Evolutionary conservation across 305 asterid genomes (phyloP).

Genomic region (Striga hermonthica): DNA sequence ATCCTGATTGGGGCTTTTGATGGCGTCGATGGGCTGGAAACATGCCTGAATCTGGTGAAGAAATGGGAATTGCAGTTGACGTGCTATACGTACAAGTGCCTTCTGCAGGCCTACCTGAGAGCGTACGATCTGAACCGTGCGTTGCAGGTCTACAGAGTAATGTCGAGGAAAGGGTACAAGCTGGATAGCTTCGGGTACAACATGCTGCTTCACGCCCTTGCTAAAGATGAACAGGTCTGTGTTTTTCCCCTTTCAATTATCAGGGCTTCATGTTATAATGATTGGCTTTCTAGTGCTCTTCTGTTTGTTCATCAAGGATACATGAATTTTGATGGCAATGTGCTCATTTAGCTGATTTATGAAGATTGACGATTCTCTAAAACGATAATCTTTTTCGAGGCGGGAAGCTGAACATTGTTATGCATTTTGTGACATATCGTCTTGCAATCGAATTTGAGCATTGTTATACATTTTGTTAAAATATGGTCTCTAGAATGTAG

Average conservation of each 20-base stretch:
- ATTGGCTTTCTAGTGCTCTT: neutral
- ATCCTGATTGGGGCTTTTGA: slow-evolving; percentile 61
- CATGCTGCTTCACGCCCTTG: slow-evolving; percentile 83
- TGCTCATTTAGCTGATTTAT: neutral
- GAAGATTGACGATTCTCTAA: neutral
- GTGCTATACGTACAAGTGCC: slow-evolving; percentile 76
- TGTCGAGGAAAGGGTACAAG: slow-evolving; percentile 58
- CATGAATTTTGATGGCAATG: neutral
- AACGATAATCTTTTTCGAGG: neutral
- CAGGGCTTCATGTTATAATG: slow-evolving; percentile 4
- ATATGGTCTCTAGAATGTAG: slow-evolving; percentile 8
- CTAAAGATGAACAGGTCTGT: slow-evolving; percentile 67
- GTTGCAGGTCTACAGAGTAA: slow-evolving; percentile 45
- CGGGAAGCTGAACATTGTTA: neutral
- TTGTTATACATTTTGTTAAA: too few species aligned
- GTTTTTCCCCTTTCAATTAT: slow-evolving; percentile 2
- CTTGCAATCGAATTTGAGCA: too few species aligned
- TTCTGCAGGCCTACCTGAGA: slow-evolving; percentile 81
- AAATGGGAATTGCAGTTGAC: slow-evolving; percentile 74
- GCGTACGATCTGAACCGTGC: slow-evolving; percentile 49
- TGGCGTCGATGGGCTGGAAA: slow-evolving; percentile 54
- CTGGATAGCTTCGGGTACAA: slow-evolving; percentile 73
- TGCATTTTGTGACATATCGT: too few species aligned
- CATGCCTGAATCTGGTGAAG: slow-evolving; percentile 64
- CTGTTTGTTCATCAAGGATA: slow-evolving; percentile 1